These are phyloP conservation scores for Iberis pinnata DNA, from an alignment of 345 rosid genomes.

Conservation along the genomic window DNA sequence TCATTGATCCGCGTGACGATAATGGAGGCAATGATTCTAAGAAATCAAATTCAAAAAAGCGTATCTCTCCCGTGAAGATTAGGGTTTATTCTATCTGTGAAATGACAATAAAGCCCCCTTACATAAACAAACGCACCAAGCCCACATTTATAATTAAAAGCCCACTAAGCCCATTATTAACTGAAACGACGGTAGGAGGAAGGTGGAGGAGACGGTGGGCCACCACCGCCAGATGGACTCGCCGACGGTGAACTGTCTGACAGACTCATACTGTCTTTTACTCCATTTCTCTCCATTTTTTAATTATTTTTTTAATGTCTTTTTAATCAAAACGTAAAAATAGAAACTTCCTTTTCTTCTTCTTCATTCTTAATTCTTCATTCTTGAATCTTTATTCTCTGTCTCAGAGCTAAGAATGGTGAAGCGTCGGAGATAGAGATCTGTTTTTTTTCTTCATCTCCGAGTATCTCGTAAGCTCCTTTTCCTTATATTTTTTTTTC, in stretches of 20 bases:
- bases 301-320: background rate
- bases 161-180: conserved; percentile 6
- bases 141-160: background rate
- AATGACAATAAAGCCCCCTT: conserved; percentile 22
- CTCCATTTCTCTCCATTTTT: background rate
- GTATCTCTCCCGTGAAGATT: background rate
- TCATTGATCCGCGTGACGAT: conserved; percentile 23
- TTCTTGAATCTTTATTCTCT: conserved; percentile 8
- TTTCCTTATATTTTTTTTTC: background rate
- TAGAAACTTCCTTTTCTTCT: conserved; percentile 16
- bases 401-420: conserved; percentile 18
- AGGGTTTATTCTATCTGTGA: conserved; percentile 13
- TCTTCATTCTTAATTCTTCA: conserved; percentile 5
- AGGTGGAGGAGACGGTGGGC: conserved; percentile 17
- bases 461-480: conserved; percentile 10
- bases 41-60: conserved; percentile 11
- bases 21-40: conserved; percentile 20
- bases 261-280: background rate
- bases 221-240: conserved; percentile 21
- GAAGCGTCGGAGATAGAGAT: conserved; percentile 25
- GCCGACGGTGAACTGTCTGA: conserved; percentile 29
- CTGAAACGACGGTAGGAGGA: background rate
- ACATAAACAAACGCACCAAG: too few relatives aligned
- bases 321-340: conserved; percentile 8
- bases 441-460: conserved; percentile 10